Base-by-base conservation (phyloP, 169 alveolate species). In the Miamiensis avidus region DNA sequence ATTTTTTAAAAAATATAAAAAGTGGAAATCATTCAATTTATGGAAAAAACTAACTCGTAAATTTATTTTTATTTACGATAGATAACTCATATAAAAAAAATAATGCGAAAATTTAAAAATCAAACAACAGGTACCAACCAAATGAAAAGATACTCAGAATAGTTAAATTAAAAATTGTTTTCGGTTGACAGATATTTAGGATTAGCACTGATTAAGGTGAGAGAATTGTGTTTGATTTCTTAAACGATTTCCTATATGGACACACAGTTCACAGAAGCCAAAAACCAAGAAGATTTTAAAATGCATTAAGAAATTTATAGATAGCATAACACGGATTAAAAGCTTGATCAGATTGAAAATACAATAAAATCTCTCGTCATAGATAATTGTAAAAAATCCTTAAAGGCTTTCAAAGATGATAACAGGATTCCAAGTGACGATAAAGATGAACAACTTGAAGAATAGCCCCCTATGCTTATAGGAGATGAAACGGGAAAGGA, bases 11-110 rank as follows among this genome's bases (percentile, higher is more conserved):
- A 84, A 94, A 73, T 93, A 92, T 81, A 89, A 92, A 72, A 93
- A 90, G 73, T 95, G 99, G 98, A 95, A 95, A 83, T 94, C 95
- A 28, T 93, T 95, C 85, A 88, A 97, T 28, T 91, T 95, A 29
- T 97, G 99, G 99, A 97, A 94, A 89, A 93, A 88, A 65, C 74
- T 84, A n/a, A 93, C 93, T 93, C 87, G 96, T 30, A 88, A 91
- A 77, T 91, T 88, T 33, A 91, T 89, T 49, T 49, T 49, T 49
- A 49, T 49, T 49, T 49, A 49, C 20, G 20, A 49, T 11, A 11
- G 4, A 11, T 49, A 49, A 11, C 69, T 20, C 20, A 11, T 49
- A 49, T 49, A 49, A 49, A 49, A 49, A 49, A 20, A 11, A 49
- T 11, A 49, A 49, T 11, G 20, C 4, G 20, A 4, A 49, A 49